These are phyloP conservation scores for Sclerotinia nivalis DNA, from an alignment of 2,329 filamentous ascomycete species.

Conservation along the genomic window DNA sequence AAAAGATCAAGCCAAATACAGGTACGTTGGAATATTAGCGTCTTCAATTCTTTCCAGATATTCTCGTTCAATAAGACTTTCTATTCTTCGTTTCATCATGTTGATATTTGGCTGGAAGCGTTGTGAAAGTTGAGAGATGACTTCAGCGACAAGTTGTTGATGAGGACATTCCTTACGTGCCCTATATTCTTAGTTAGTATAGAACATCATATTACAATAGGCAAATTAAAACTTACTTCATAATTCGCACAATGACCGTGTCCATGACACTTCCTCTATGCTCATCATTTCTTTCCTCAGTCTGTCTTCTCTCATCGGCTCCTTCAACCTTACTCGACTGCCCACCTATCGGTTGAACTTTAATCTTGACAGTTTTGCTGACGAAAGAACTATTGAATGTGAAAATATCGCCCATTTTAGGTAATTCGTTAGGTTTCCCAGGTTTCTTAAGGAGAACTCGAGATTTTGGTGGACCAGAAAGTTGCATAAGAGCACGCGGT, in stretches of 20 bases:
- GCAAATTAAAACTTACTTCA: conserved; percentile 63
- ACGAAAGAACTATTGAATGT: conserved; percentile 79
- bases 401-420: conserved; percentile 73
- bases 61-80: conserved; percentile 73
- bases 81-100: conserved; percentile 80
- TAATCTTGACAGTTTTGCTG: conserved; percentile 83
- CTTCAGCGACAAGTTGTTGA: conserved; percentile 68
- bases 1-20: conserved; percentile 62
- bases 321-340: conserved; percentile 84
- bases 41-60: conserved; percentile 77
- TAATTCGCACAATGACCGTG: conserved; percentile 76
- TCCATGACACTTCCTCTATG: conserved; percentile 71
- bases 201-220: not conserved
- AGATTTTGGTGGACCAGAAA: conserved; percentile 82
- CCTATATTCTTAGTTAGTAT: conserved; percentile 51
- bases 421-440: conserved; percentile 67
- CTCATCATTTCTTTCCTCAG: conserved; percentile 74
- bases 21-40: conserved; percentile 61
- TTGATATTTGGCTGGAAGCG: conserved; percentile 76
- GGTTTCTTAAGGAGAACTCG: conserved; percentile 80
- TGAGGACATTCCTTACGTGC: conserved; percentile 73
- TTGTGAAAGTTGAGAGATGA: conserved; percentile 65
- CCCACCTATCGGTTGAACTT: conserved; percentile 77
- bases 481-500: conserved; percentile 73
- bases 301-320: conserved; percentile 65